Conservation (phyloP, 208 protist genomes). For the Acanthamoeba royreba region DNA sequence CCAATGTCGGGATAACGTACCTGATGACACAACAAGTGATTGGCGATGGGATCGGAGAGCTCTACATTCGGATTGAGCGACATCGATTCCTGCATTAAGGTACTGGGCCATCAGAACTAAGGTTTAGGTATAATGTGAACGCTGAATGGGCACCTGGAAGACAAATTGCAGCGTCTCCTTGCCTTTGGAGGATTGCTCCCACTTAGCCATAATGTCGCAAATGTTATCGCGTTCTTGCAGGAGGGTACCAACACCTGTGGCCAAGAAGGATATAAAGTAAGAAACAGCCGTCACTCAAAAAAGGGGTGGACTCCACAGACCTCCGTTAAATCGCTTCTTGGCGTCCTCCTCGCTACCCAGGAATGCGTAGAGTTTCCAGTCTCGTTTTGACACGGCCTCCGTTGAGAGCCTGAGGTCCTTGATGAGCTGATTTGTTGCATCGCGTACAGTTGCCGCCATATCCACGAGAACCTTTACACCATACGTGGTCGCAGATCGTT, state of each 20-base stretch:
- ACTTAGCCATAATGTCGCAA: slow-evolving; percentile 1
- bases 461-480: not conserved
- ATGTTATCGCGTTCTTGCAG: not conserved
- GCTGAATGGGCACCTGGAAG: not conserved
- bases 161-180: not conserved
- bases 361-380: not conserved
- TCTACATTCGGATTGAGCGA: not conserved
- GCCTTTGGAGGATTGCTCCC: not conserved
- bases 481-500: not conserved
- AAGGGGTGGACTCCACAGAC: not conserved
- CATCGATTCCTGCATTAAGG: not conserved
- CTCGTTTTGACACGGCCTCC: not conserved
- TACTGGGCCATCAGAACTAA: no score
- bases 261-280: not conserved
- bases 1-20: no score
- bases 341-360: not conserved
- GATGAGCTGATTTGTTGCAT: not conserved
- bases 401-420: not conserved
- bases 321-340: not conserved
- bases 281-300: not conserved
- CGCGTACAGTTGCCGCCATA: not conserved
- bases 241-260: not conserved
- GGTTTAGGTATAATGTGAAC: no score
- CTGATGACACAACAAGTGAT: not conserved
- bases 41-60: not conserved